Conservation (phyloP, 129 eudicot species). For the sunflower (Helianthus annuus) region HanXRQr2.0-SUNRISE NC_035446.2:123617735-123618234, state of each 20-base stretch:
- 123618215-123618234: not conserved
- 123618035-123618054: slow-evolving; percentile 86
- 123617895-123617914: not conserved
- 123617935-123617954: not conserved
- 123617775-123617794: slow-evolving; percentile 82
- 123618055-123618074: slow-evolving; percentile 83
- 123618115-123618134: slow-evolving; percentile 97
- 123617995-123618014: slow-evolving; percentile 78
- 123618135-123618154: slow-evolving; percentile 83
- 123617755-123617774: slow-evolving; percentile 86
- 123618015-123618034: slow-evolving; percentile 88
- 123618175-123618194: slow-evolving; percentile 31
- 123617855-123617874: slow-evolving; percentile 79
- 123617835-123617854: slow-evolving; percentile 69
- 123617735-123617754: slow-evolving; percentile 89
- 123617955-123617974: slow-evolving; percentile 49
- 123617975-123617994: slow-evolving; percentile 67
- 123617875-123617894: slow-evolving; percentile 90
- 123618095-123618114: slow-evolving; percentile 73
- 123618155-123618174: slow-evolving; percentile 93
- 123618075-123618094: slow-evolving; percentile 67
- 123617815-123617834: slow-evolving; percentile 75
- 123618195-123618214: slow-evolving; percentile 8
- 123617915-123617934: not conserved
- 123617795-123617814: slow-evolving; percentile 88